Percentiles rank a stretch among this genome's conserved stretches.
phyloP scores from a whole-genome alignment of 2,329 filamentous ascomycete species.

The Stagonosporopsis rhizophila region DNA sequence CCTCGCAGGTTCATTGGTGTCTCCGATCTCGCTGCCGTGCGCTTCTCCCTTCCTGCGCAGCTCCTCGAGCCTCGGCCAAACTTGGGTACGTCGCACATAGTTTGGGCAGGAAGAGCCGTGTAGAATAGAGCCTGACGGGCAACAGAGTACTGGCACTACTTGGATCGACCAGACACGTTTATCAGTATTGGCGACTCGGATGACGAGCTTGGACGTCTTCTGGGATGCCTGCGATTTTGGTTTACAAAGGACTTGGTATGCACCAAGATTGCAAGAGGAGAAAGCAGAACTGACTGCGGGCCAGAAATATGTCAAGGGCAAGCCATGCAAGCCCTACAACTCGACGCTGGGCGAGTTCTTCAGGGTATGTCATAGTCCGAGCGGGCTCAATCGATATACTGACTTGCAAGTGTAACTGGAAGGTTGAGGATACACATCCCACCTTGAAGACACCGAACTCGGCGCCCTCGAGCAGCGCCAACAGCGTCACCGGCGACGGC shows the following conservation, averaged over 20 bases:
- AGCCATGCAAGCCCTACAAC: constrained; percentile 99
- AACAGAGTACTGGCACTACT: constrained; percentile 95
- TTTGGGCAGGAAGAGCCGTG: neutral
- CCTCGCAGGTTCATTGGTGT: constrained; percentile 86
- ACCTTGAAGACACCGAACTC: constrained; percentile 58
- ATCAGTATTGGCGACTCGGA: constrained; percentile 85
- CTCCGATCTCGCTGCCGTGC: constrained; percentile 90
- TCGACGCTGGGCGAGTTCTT: constrained; percentile 98
- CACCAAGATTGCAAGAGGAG: constrained; percentile 12
- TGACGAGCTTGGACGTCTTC: constrained; percentile 89
- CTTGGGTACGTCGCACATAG: constrained; percentile 62
- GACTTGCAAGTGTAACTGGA: constrained; percentile 82
- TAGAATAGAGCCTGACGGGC: constrained; percentile 31
- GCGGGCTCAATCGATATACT: constrained; percentile 12
- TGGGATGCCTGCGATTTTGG: constrained; percentile 95
- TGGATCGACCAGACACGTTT: constrained; percentile 94
- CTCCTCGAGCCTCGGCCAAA: constrained; percentile 96
- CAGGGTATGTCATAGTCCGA: constrained; percentile 64
- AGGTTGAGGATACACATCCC: constrained; percentile 80
- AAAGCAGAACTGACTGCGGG: constrained; percentile 28
- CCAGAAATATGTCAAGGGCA: constrained; percentile 95
- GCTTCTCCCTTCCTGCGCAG: constrained; percentile 95
- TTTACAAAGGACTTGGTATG: constrained; percentile 90
- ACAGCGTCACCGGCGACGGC: constrained; percentile 49
- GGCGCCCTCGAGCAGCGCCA: constrained; percentile 47